phyloP scores from a whole-genome alignment of 352 stramenopile species.

The Pseudoperonospora humuli region DNA sequence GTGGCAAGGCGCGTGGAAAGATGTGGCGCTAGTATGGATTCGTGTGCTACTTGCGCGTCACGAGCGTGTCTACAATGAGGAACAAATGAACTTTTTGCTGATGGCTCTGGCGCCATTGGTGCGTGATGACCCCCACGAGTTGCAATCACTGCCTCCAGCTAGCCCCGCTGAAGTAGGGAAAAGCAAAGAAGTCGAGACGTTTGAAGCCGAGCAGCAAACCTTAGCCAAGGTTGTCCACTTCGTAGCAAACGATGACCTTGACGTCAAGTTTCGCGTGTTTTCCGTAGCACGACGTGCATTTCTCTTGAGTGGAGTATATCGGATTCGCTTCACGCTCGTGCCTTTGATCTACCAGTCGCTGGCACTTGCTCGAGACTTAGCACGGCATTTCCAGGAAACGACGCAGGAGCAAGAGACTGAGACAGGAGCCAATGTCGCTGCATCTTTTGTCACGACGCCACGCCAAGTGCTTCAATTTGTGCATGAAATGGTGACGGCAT shows the following conservation, averaged over 20 bases:
- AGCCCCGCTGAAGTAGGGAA: slow-evolving; percentile 5
- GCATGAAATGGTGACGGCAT: slow-evolving; percentile 93
- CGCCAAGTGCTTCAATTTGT: slow-evolving; percentile 96
- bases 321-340: slow-evolving; percentile 89
- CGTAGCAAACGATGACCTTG: slow-evolving; percentile 73
- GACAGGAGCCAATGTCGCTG: neutral
- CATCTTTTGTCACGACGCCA: slow-evolving; percentile 38
- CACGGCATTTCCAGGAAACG: slow-evolving; percentile 6
- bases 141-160: slow-evolving; percentile 10
- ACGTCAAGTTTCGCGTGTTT: slow-evolving; percentile 52
- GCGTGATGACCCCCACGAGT: slow-evolving; percentile 56
- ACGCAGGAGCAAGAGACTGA: slow-evolving; percentile 12
- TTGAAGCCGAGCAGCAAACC: slow-evolving; percentile 84
- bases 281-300: slow-evolving; percentile 62
- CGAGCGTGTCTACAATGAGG: slow-evolving; percentile 24
- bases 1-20: slow-evolving; percentile 50
- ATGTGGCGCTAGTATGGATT: slow-evolving; percentile 42
- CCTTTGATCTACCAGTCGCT: slow-evolving; percentile 91
- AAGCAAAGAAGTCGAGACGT: slow-evolving; percentile 29
- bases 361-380: slow-evolving; percentile 56
- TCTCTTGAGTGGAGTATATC: slow-evolving; percentile 76
- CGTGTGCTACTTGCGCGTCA: slow-evolving; percentile 35
- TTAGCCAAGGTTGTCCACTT: slow-evolving; percentile 92
- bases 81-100: slow-evolving; percentile 48
- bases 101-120: slow-evolving; percentile 88